Evolutionary conservation across 306 rosid genomes (phyloP), one percentile per base, ranked within the genome.

Genomic region (Trifolium dubium): DNA sequence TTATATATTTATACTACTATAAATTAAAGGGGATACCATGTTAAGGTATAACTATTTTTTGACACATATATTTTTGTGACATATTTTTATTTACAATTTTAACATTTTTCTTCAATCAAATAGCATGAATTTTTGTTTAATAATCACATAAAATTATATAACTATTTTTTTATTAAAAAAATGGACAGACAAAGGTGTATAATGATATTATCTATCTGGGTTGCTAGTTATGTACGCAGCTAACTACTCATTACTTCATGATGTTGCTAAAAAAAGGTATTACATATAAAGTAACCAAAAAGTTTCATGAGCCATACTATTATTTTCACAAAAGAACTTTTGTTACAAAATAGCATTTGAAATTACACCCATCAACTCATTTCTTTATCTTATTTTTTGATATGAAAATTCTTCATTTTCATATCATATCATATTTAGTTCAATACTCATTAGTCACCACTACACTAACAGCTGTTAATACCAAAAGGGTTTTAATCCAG

Each of bases 371-470:
- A 4, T 59, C 40, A 13, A 59, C 65, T 30, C 5, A 3, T 59
- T 14, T 11, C 7, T 28, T 56, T 53, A 3, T 55, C n/a, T 55
- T 17, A 15, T 8, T 14, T 49, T 49, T 18, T 1, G 10, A 10
- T 44, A 4, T 6, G 29, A 51, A 67, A 67, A 8, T 56, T 56
- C 34, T 47, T 30, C 15, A 23, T 37, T 37, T 37, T 54, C n/a
- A n/a, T n/a, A n/a, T 69, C 68, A 61, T 17, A 49, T n/a, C 40
- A 49, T 49, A 69, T 62, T 23, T 54, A 35, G 30, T 53, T 59
- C 32, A 55, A 64, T 50, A 64, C 17, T 43, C 50, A 11, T 3
- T 44, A 59, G 64, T 59, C 70, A 64, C 32, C 13, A 40, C 51
- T 11, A 19, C 17, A 64, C 34, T 10, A 64, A 64, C 53, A 64